Percentiles rank a stretch among this genome's conserved stretches.
Evolutionary conservation across 1,139 yeast genomes (phyloP).

Genomic region (Sugiyamaella paludigena): DNA sequence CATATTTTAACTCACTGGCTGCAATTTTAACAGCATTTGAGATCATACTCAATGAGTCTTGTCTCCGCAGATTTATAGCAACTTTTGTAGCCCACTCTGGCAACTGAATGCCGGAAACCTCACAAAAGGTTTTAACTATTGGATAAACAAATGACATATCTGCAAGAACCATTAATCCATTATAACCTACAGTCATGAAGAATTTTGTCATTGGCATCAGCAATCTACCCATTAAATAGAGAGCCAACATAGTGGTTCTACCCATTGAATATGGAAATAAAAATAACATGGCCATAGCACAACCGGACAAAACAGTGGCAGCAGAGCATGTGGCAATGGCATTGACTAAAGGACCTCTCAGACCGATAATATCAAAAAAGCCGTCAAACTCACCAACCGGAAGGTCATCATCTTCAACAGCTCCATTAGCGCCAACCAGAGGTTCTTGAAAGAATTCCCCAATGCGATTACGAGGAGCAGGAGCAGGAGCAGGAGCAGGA

Average conservation of each 20-base stretch:
- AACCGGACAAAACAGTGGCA: slow-evolving; percentile 25
- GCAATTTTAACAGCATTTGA: too few species aligned
- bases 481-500: not conserved
- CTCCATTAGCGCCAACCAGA: slow-evolving; percentile 9
- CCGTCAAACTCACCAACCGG: slow-evolving; percentile 34
- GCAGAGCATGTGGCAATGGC: slow-evolving; percentile 23
- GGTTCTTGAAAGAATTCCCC: slow-evolving; percentile 5
- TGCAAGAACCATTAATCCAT: too few species aligned
- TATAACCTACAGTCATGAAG: too few species aligned
- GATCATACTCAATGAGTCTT: not conserved
- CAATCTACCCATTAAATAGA: too few species aligned
- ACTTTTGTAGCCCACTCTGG: not conserved
- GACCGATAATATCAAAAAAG: slow-evolving; percentile 33
- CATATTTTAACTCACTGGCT: too few species aligned
- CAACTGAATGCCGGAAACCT: too few species aligned
- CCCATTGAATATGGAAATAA: slow-evolving; percentile 33
- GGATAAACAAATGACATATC: too few species aligned
- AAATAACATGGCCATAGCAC: slow-evolving; percentile 19
- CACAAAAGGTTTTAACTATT: too few species aligned
- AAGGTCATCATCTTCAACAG: slow-evolving; percentile 17
- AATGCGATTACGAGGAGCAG: not conserved
- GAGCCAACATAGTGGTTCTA: slow-evolving; percentile 11
- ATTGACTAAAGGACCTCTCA: slow-evolving; percentile 33
- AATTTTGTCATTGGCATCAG: too few species aligned
- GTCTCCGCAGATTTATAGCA: not conserved